Percentiles rank a stretch among this genome's conserved stretches.
Evolutionary conservation across 1,284 basidiomycete genomes (phyloP).

Genomic region (Leccinum pallidistipes): DNA sequence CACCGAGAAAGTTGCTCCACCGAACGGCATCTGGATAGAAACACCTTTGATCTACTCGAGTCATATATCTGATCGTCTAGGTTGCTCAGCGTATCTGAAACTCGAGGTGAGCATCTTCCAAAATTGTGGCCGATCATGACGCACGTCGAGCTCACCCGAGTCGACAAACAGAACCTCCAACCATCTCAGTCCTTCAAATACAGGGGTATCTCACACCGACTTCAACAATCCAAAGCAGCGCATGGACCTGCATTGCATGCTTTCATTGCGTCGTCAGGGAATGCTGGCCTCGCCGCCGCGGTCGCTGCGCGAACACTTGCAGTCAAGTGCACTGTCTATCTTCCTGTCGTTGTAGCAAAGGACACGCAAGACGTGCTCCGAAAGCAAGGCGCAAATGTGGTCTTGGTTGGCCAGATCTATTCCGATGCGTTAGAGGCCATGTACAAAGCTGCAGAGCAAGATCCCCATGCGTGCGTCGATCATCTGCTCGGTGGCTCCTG

Average conservation of each 20-base stretch:
- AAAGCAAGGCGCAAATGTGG: slow-evolving; percentile 54
- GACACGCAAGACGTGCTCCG: slow-evolving; percentile 51
- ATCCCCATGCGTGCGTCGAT: slow-evolving; percentile 53
- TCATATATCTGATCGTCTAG: slow-evolving; percentile 52
- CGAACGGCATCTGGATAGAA: slow-evolving; percentile 47
- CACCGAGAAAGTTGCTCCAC: not conserved
- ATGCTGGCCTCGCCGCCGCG: slow-evolving; percentile 71
- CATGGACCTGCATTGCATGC: slow-evolving; percentile 57
- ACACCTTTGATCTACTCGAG: slow-evolving; percentile 63
- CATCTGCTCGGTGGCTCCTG: not conserved
- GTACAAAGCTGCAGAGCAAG: slow-evolving; percentile 40
- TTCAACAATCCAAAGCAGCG: slow-evolving; percentile 48
- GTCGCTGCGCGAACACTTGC: slow-evolving; percentile 54
- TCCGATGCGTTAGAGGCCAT: slow-evolving; percentile 55
- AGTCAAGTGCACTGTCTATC: slow-evolving; percentile 63
- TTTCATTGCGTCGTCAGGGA: slow-evolving; percentile 71
- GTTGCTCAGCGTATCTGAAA: slow-evolving; percentile 61
- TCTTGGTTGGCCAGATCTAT: slow-evolving; percentile 56
- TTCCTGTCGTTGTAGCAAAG: slow-evolving; percentile 53
- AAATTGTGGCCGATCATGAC: not conserved
- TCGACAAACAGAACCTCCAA: slow-evolving; percentile 56
- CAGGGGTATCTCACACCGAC: slow-evolving; percentile 65
- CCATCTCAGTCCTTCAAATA: slow-evolving; percentile 76
- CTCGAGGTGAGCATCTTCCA: slow-evolving; percentile 54
- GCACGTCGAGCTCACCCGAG: not conserved